Percentiles rank a stretch among this genome's conserved stretches.
Conservation (phyloP, 2,329 filamentous ascomycete species). For the Penicillium italicum region DNA sequence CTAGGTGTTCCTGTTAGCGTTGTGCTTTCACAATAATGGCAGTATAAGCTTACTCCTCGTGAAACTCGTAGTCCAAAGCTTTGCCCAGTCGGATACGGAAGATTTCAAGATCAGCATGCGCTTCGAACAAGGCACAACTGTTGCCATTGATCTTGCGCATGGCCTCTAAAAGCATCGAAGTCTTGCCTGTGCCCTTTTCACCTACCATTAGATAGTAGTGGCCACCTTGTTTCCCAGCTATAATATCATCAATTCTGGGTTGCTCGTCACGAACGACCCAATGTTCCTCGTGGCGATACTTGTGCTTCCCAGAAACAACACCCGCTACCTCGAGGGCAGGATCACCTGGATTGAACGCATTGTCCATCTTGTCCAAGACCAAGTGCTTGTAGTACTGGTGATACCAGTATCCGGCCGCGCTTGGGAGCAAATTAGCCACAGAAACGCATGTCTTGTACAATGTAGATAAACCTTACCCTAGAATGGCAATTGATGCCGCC, state of each 20-base stretch:
- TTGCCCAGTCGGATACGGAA: constrained; percentile 91
- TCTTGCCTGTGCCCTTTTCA: constrained; percentile 95
- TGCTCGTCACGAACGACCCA: constrained; percentile 89
- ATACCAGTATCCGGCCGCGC: constrained; percentile 68
- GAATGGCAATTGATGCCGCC: constrained; percentile 67
- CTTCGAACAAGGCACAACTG: constrained; percentile 91
- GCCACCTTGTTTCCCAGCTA: constrained; percentile 67
- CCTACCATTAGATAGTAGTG: constrained; percentile 91
- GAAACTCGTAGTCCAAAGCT: constrained; percentile 91
- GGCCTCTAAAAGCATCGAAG: constrained; percentile 90
- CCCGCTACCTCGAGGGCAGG: constrained; percentile 80
- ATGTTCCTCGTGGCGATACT: constrained; percentile 52
- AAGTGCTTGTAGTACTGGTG: constrained; percentile 84
- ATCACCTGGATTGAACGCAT: constrained; percentile 88
- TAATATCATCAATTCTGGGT: constrained; percentile 72
- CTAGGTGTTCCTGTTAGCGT: constrained; percentile 24
- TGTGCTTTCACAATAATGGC: background rate
- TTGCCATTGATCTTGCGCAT: constrained; percentile 92
- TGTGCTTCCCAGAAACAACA: constrained; percentile 35
- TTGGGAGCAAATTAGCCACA: constrained; percentile 22
- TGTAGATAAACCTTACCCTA: constrained; percentile 50
- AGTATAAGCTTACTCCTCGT: constrained; percentile 71
- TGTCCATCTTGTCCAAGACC: constrained; percentile 87
- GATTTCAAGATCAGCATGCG: constrained; percentile 90
- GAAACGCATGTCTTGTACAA: background rate